phyloP scores from a whole-genome alignment of 2,329 filamentous ascomycete species.

The Cryphonectria radicalis region DNA sequence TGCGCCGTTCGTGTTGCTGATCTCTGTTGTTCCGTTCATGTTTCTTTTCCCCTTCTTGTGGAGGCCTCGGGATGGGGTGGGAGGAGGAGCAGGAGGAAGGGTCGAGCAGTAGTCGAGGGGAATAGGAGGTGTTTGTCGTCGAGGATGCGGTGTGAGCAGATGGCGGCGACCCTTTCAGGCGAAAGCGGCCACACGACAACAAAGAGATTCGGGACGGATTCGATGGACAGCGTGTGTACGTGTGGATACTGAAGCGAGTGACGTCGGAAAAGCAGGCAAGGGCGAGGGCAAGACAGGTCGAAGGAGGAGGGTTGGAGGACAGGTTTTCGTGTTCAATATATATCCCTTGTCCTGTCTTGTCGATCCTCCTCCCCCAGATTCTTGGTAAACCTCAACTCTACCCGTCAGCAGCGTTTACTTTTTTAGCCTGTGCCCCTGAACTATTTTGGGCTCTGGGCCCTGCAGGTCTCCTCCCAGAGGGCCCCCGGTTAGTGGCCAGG shows the following conservation, averaged over 20 bases:
- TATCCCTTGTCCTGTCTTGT: background rate
- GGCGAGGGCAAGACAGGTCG: background rate
- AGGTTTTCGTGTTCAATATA: conserved; percentile 1
- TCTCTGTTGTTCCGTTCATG: conserved; percentile 20
- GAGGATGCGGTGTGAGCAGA: background rate
- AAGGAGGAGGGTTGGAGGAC: background rate
- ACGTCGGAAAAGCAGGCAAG: background rate
- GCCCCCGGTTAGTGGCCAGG: background rate
- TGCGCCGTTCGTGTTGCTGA: conserved; percentile 32
- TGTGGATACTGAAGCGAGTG: background rate
- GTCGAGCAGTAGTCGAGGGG: background rate
- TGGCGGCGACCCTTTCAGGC: background rate
- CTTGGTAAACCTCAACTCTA: background rate
- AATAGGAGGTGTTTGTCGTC: background rate
- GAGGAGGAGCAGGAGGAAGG: background rate
- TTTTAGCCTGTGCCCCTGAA: background rate
- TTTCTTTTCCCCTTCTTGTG: background rate
- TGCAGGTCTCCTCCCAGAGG: background rate
- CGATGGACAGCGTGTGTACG: background rate
- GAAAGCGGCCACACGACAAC: background rate
- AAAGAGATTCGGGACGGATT: conserved; percentile 4
- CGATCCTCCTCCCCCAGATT: conserved; percentile 3
- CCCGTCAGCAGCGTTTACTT: background rate
- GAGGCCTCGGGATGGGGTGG: background rate
- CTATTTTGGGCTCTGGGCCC: conserved; percentile 9